Base-by-base conservation (phyloP, 2,329 filamentous ascomycete species). In the Helotiales sp. region DNA sequence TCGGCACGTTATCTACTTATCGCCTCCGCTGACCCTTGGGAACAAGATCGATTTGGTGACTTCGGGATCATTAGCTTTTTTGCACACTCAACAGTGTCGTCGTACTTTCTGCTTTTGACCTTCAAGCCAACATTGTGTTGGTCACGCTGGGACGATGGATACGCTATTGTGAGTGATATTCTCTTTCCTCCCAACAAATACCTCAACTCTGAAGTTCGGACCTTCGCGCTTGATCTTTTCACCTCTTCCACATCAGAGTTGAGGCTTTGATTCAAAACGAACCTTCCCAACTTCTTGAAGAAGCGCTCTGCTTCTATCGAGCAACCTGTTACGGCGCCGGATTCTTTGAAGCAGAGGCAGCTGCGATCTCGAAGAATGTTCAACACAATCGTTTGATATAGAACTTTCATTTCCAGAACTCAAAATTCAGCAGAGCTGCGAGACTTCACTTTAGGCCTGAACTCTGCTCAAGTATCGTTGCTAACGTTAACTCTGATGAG, bases 121-220 rank as follows among this genome's bases (percentile, higher is more conserved):
- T 6, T 47, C 11, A 2, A 26, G 47, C 54, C 47, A 60, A 45
- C 30, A 40, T 50, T 8, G 13, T n/a, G 22, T 32, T 30, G 6
- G 6, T 32, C 20, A 52, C 20, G 50, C 58, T 67, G n/a, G 40
- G 61, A 65, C 58, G 64, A 84, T 84, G 82, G 82, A 84, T 73
- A 84, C 82, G 15, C 74, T 84, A 69, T 77, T 84, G 81, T 82
- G 78, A 79, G 81, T 73, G 45, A 17, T 34, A 40, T 30, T 47
- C n/a, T 43, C 50, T 37, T 30, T n/a, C 32, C n/a, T n/a, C n/a
- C n/a, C n/a, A n/a, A n/a, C n/a, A n/a, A n/a, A n/a, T n/a, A n/a
- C n/a, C n/a, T n/a, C n/a, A n/a, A n/a, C n/a, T n/a, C n/a, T n/a
- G n/a, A n/a, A n/a, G n/a, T n/a, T n/a, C n/a, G n/a, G n/a, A n/a